Percentiles rank a stretch among this genome's conserved stretches.
phyloP scores from a whole-genome alignment of 208 protist species.

The Leishmania mexicana region DNA sequence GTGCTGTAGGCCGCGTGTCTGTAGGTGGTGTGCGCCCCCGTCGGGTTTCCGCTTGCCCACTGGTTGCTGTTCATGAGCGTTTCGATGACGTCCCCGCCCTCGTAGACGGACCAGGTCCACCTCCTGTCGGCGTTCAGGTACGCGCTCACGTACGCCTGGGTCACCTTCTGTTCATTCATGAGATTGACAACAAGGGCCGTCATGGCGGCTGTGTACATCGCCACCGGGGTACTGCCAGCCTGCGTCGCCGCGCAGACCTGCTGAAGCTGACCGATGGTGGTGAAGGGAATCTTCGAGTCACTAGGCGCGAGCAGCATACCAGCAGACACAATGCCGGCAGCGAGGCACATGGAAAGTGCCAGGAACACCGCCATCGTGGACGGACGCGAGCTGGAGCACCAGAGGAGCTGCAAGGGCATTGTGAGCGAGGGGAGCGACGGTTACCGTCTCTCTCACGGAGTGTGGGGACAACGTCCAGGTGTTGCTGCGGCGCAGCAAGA shows the following conservation, averaged over 20 bases:
- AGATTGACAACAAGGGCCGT: background rate
- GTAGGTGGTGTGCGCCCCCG: background rate
- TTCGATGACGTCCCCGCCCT: background rate
- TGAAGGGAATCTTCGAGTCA: constrained; percentile 1
- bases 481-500: background rate
- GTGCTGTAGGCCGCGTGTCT: constrained; percentile 21
- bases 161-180: background rate
- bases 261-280: constrained; percentile 7
- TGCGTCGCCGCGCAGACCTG: constrained; percentile 5
- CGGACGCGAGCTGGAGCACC: background rate
- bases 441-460: background rate
- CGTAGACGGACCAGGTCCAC: constrained; percentile 8
- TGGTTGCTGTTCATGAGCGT: background rate
- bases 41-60: constrained; percentile 18
- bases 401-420: background rate
- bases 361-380: background rate
- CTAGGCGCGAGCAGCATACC: constrained; percentile 7
- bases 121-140: background rate
- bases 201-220: constrained; percentile 1
- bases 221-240: constrained; percentile 1
- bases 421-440: background rate
- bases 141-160: constrained; percentile 20
- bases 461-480: background rate
- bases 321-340: background rate
- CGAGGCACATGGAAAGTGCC: background rate